phyloP scores from a whole-genome alignment of 2,329 filamentous ascomycete genomes.

The Ceratocystis harringtonii region DNA sequence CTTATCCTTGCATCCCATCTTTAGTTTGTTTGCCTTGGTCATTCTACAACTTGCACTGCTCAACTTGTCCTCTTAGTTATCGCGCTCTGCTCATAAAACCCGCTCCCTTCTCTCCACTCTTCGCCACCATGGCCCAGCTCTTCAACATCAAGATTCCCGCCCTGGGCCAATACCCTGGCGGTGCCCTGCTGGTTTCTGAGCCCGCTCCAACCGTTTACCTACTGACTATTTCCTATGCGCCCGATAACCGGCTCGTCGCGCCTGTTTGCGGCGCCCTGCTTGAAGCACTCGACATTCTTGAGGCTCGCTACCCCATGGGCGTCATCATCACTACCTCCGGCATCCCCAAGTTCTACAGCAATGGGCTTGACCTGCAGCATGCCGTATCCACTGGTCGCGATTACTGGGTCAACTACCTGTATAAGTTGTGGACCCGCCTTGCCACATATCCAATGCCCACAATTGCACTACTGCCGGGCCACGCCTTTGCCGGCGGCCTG shows the following conservation, averaged over 20 bases:
- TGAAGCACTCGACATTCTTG: conserved; percentile 59
- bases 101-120: not conserved
- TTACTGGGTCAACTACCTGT: conserved; percentile 38
- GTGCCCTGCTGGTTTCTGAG: conserved; percentile 46
- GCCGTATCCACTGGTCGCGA: conserved; percentile 42
- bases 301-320: conserved; percentile 47
- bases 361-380: conserved; percentile 63
- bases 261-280: conserved; percentile 52
- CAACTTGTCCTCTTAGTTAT: not conserved
- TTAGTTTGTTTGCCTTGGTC: too few species aligned
- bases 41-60: not conserved
- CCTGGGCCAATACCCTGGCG: conserved; percentile 33
- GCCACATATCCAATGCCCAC: conserved; percentile 61
- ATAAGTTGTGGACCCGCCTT: conserved; percentile 11
- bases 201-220: conserved; percentile 51
- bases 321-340: conserved; percentile 63
- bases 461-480: conserved; percentile 62
- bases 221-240: conserved; percentile 53
- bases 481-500: conserved; percentile 68
- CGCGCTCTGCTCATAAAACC: not conserved
- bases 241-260: conserved; percentile 62
- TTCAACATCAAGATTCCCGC: conserved; percentile 45
- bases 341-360: conserved; percentile 67
- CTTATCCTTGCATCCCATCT: too few species aligned
- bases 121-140: conserved; percentile 23